Percentiles rank a stretch among this genome's conserved stretches.
phyloP scores from a whole-genome alignment of 306 rosid species.

The Inga laurina region DNA sequence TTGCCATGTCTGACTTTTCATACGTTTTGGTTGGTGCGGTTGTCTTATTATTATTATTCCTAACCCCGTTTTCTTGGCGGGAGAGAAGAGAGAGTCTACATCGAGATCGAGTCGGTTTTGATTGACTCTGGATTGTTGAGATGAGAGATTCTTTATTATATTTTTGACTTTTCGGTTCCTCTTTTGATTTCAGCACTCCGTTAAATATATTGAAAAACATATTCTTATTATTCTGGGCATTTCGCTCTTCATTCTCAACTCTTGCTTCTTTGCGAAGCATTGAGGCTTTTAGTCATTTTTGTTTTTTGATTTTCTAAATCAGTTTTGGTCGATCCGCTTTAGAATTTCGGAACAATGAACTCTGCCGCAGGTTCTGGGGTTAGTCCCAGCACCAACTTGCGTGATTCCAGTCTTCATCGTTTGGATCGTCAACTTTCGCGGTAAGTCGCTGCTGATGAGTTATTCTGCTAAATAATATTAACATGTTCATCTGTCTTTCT shows the following conservation, averaged over 20 bases:
- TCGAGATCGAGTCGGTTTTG: conserved; percentile 5
- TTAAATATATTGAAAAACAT: not conserved
- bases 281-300: not conserved
- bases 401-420: conserved; percentile 26
- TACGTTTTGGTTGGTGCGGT: not conserved
- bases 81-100: not conserved
- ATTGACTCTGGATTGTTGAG: not conserved
- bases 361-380: conserved; percentile 41
- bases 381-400: conserved; percentile 25
- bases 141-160: not conserved
- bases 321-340: conserved; percentile 5
- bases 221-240: not conserved
- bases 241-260: not conserved
- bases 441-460: conserved; percentile 39
- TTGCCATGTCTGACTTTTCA: not conserved
- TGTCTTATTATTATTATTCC: too few relatives aligned
- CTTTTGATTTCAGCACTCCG: not conserved
- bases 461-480: not conserved
- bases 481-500: not conserved
- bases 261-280: not conserved
- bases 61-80: not conserved
- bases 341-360: conserved; percentile 41
- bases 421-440: conserved; percentile 36
- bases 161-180: conserved; percentile 24
- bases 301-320: not conserved